Evolutionary conservation across 1,284 basidiomycete genomes (phyloP).

Genomic region (Termitomyces sp.): DNA sequence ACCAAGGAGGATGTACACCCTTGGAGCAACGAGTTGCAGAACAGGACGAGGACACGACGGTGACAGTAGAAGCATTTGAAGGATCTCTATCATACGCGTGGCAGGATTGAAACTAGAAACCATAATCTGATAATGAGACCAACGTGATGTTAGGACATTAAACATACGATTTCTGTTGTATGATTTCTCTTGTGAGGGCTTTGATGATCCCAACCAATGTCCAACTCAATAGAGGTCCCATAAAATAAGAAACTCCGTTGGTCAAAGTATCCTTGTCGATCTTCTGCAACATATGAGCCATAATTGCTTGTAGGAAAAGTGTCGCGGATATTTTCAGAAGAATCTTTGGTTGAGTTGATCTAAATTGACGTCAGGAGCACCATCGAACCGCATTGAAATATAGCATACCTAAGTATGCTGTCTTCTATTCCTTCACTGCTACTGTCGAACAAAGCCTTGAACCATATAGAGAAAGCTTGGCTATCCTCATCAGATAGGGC

Average conservation of each 20-base stretch:
- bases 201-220: constrained; percentile 70
- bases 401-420: constrained; percentile 59
- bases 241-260: constrained; percentile 74
- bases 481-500: constrained; percentile 46
- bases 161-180: constrained; percentile 52
- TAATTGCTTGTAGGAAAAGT: constrained; percentile 60
- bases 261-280: constrained; percentile 62
- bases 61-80: constrained; percentile 62
- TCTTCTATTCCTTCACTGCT: constrained; percentile 79
- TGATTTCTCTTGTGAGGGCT: constrained; percentile 56
- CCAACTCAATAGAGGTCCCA: constrained; percentile 69
- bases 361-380: constrained; percentile 23
- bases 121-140: not conserved
- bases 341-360: constrained; percentile 64
- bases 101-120: constrained; percentile 29
- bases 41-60: constrained; percentile 62
- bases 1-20: constrained; percentile 48
- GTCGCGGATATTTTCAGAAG: constrained; percentile 63
- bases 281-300: constrained; percentile 41
- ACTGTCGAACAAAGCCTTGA: constrained; percentile 70
- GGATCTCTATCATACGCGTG: constrained; percentile 54
- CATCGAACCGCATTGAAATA: not conserved
- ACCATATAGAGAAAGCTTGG: constrained; percentile 55
- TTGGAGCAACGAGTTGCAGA: constrained; percentile 55
- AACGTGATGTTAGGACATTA: not conserved